Base-by-base conservation (phyloP, 1,139 yeast genomes). In the Diutina catenulata region DNA sequence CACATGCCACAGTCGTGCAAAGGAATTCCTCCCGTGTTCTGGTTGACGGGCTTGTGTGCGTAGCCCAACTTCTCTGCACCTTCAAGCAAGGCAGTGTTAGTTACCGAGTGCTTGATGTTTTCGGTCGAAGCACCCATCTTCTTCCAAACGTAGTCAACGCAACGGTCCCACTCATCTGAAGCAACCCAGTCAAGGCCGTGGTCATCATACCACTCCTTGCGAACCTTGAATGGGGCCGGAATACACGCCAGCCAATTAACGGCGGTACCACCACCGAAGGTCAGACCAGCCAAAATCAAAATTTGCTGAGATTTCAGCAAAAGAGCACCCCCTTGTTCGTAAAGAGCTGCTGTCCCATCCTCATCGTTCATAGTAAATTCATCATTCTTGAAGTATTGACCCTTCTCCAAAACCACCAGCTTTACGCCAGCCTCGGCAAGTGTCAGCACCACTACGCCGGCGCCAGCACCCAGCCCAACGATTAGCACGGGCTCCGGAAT, bases 161-260 rank as follows among this genome's bases (percentile, higher is more conserved):
- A 68, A 18, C 62, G 56, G 40, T 72, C 78, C 47, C 56, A 73
- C 9, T 47, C 51, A 11, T 60, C 65, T 8, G 51, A 48, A 3
- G 68, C 71, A 25, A 61, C 76, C 65, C 73, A 72, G 16, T 70
- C 70, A 9, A 69, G 58, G 1, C 73, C 74, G 39, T 52, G 57
- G 23, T 65, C 60, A 38, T 65, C 64, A 36, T 63, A 70, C 78
- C 78, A 74, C 47, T 74, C 78, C 39, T 63, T 59, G 40, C 80
- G 64, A 4, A 74, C 74, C 41, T 61, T 62, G 48, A 67, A 70
- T 1, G 76, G 76, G 1, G 80, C 69, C 40, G 59, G 64, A 42
- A 74, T 50, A 45, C 72, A 62, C 10, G 80, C 79, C n/a, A 74
- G 66, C 81, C 81, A 74, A 51, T 74, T 74, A 37, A 74, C 70